phyloP scores from a whole-genome alignment of 352 stramenopile species.

The Ophiocytium majus region DNA sequence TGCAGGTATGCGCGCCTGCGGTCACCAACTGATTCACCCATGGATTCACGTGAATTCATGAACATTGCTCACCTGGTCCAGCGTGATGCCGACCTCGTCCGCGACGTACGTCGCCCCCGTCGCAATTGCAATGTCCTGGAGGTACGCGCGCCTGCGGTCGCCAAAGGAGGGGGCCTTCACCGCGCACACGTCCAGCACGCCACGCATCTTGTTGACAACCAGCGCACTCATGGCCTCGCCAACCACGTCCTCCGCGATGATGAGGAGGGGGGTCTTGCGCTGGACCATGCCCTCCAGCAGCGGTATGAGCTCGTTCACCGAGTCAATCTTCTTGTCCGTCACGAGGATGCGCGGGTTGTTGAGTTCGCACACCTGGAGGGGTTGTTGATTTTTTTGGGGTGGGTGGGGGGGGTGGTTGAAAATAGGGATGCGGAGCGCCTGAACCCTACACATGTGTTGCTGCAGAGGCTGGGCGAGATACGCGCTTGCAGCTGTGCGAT shows the following conservation, averaged over 20 bases:
- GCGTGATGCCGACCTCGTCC: conserved; percentile 92
- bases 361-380: conserved; percentile 63
- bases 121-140: conserved; percentile 80
- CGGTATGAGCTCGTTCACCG: conserved; percentile 75
- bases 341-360: conserved; percentile 59
- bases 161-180: conserved; percentile 64
- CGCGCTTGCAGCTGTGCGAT: too few species aligned
- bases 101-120: conserved; percentile 86
- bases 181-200: conserved; percentile 70
- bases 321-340: conserved; percentile 75
- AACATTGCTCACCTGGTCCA: conserved; percentile 67
- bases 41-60: too few species aligned
- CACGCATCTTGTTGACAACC: conserved; percentile 81
- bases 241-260: conserved; percentile 78
- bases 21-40: conserved; percentile 75
- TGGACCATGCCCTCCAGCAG: conserved; percentile 77
- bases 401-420: conserved; percentile 73
- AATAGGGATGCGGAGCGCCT: conserved; percentile 72
- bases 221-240: conserved; percentile 74
- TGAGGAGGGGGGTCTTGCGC: conserved; percentile 73
- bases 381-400: conserved; percentile 71
- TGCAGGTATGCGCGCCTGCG: conserved; percentile 71
- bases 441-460: too few species aligned
- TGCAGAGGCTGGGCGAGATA: too few species aligned
- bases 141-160: conserved; percentile 69